Conservation (phyloP, 2,329 filamentous ascomycete genomes). For the Fusarium fujikuroi region DNA sequence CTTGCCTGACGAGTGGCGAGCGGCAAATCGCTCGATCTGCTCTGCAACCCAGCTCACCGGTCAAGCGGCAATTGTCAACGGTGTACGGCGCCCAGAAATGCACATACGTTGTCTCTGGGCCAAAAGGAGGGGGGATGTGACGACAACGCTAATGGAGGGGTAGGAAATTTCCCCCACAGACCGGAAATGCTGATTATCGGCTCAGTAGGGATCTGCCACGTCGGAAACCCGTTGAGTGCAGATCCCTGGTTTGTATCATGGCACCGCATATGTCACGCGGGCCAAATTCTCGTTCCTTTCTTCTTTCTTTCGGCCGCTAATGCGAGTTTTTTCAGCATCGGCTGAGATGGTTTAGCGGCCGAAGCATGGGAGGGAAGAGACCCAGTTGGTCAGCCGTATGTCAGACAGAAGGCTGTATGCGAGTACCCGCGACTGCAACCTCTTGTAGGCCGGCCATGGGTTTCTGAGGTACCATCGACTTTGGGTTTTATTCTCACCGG, state of each 20-base stretch:
- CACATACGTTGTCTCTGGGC: background rate
- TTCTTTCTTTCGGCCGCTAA: background rate
- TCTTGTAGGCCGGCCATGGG: background rate
- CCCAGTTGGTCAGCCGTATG: background rate
- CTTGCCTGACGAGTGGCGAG: background rate
- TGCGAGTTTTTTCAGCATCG: background rate
- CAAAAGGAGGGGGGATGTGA: background rate
- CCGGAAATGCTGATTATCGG: background rate
- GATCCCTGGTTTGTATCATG: background rate
- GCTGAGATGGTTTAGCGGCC: background rate
- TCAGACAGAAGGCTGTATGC: background rate
- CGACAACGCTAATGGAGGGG: background rate
- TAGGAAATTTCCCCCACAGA: background rate
- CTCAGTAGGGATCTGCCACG: conserved; percentile 3
- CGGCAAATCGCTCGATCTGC: background rate
- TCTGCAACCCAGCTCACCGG: background rate
- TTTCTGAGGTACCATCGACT: background rate
- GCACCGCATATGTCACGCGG: background rate
- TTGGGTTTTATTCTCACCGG: background rate
- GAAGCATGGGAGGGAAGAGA: background rate
- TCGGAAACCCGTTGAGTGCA: background rate
- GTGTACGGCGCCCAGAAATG: background rate
- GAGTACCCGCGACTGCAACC: background rate
- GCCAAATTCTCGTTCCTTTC: background rate
- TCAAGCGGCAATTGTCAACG: background rate